phyloP scores from a whole-genome alignment of 1,284 basidiomycete genomes.

The Cryptococcus jaspeensis region DNA sequence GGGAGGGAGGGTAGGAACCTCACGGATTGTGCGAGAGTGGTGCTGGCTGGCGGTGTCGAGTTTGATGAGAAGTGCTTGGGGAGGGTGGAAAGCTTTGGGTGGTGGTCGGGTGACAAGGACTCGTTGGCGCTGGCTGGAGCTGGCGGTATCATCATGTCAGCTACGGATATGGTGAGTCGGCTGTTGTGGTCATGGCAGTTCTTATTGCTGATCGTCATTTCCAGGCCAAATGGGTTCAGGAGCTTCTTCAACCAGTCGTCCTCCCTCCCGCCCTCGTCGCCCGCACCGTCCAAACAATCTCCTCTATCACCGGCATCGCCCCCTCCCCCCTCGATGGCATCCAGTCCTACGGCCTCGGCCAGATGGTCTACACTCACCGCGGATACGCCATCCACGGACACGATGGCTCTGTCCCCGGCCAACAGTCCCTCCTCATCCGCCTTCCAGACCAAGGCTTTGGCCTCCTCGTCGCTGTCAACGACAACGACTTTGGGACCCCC shows the following conservation, averaged over 20 bases:
- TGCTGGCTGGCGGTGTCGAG: background rate
- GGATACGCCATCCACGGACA: constrained; percentile 26
- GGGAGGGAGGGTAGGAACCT: constrained; percentile 9
- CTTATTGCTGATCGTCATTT: background rate
- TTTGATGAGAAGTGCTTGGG: constrained; percentile 19
- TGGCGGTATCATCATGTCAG: constrained; percentile 30
- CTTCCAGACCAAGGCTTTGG: constrained; percentile 24
- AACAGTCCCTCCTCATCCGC: constrained; percentile 15
- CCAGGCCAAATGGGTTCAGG: constrained; percentile 26
- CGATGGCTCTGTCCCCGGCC: constrained; percentile 29
- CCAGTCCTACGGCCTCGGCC: constrained; percentile 27
- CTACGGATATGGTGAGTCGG: constrained; percentile 30
- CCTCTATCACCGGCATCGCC: constrained; percentile 7
- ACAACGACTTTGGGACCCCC: constrained; percentile 23
- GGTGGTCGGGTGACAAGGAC: constrained; percentile 24
- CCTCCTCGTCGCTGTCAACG: constrained; percentile 27
- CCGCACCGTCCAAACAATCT: constrained; percentile 10
- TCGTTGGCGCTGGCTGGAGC: constrained; percentile 21
- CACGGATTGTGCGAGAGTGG: background rate
- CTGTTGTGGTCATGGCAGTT: no score
- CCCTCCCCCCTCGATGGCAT: no score
- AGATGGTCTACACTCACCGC: constrained; percentile 25
- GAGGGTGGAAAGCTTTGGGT: constrained; percentile 16
- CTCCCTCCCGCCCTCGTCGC: constrained; percentile 23
- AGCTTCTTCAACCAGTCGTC: constrained; percentile 29